A percentile compares a stretch with the other conserved stretches of the same genome.
Evolutionary conservation across 2,329 filamentous ascomycete species (phyloP).

Genomic region (Dothidotthia symphoricarpi): DNA sequence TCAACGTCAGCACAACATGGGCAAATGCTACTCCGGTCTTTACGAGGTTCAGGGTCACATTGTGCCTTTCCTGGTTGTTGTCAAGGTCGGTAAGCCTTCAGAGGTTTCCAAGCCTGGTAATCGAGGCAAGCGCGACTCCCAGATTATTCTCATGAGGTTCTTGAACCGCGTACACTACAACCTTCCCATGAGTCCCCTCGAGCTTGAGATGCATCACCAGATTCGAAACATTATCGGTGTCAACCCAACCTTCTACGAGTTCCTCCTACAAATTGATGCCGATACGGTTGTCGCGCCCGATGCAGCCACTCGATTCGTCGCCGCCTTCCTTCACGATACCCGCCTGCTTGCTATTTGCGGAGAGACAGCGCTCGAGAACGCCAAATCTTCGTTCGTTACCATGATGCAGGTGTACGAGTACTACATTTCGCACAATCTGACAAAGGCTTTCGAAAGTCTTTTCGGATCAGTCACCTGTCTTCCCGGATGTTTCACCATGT

Average conservation of each 20-base stretch:
- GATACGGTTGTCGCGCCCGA: conserved; percentile 92
- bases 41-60: conserved; percentile 99
- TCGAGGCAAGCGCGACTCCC: conserved; percentile 97
- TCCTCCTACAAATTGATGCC: conserved; percentile 92
- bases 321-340: conserved; percentile 87
- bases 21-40: conserved; percentile 94
- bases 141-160: conserved; percentile 98
- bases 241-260: conserved; percentile 98
- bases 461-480: conserved; percentile 97
- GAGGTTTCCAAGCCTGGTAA: conserved; percentile 77
- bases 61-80: conserved; percentile 92
- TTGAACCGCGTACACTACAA: conserved; percentile 99
- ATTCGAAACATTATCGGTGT: conserved; percentile 98
- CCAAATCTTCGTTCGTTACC: conserved; percentile 88
- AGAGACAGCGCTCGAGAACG: conserved; percentile 90
- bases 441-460: conserved; percentile 94
- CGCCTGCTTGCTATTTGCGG: conserved; percentile 91
- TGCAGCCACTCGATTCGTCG: conserved; percentile 86
- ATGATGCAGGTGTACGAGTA: conserved; percentile 99
- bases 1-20: conserved; percentile 98
- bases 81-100: conserved; percentile 89
- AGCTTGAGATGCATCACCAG: conserved; percentile 98
- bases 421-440: conserved; percentile 96
- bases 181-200: conserved; percentile 88
- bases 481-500: conserved; percentile 99